Evolutionary conservation across 805 yeast species (phyloP), one percentile per base, ranked within the genome.

Genomic region (Phaffomyces thermotolerans): DNA sequence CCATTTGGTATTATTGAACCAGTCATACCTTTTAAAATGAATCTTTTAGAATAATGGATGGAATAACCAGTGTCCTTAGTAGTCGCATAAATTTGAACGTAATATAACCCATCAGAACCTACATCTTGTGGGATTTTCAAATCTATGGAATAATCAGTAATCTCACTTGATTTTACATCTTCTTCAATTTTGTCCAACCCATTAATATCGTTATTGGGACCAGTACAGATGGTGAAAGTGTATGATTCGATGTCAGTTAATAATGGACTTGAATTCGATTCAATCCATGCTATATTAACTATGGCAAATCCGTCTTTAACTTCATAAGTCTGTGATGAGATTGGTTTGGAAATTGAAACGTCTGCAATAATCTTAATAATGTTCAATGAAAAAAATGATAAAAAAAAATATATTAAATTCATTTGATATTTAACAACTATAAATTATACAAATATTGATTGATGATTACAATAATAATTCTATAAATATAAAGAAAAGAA

Each of bases 21-120:
- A 0, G 79, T 65, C 95, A 91, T 84, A 8, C 83, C 88, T 0
- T 68, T 58, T 52, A 91, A 66, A 31, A 63, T 50, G 64, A 90
- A 83, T 56, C 95, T 69, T 22, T 74, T 68, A 4, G 90, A 58
- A 62, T 87, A 87, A 58, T 81, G 83, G 51, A 78, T 78, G 2
- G 86, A 71, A 54, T 66, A 68, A 34, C 75, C 77, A 15, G 58
- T 51, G 1, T 20, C 22, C 5, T 59, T 43, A 9, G 52, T 46
- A 10, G 40, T 20, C 1, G 87, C 75, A 49, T 72, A 75, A 30
- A 89, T 61, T 65, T 91, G 97, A 51, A 91, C 57, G 60, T 65
- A 86, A 63, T 76, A 91, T 47, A 65, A 62, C 31, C 99, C 99
- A 57, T 73, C 62, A 4, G 78, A 76, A 35, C 77, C 82, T 14